phyloP scores from a whole-genome alignment of 2,329 filamentous ascomycete genomes.

The Xylaria sp. region DNA sequence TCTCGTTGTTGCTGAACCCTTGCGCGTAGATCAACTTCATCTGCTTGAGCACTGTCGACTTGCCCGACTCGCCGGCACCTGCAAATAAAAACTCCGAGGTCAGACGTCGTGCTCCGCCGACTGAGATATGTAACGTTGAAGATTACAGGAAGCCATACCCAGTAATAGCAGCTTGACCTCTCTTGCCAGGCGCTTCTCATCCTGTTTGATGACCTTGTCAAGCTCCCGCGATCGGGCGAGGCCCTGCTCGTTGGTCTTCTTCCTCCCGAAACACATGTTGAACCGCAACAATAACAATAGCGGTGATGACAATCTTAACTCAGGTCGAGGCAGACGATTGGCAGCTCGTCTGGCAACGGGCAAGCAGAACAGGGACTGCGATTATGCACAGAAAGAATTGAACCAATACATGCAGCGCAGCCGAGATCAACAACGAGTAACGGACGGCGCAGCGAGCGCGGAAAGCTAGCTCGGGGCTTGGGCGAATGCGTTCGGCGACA shows the following conservation, averaged over 20 bases:
- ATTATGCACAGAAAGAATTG: conserved; percentile 11
- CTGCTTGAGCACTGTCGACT: conserved; percentile 97
- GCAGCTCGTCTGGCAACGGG: conserved; percentile 12
- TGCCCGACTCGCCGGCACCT: conserved; percentile 95
- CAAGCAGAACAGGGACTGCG: conserved; percentile 2
- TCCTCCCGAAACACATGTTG: conserved; percentile 66
- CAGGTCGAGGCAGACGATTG: conserved; percentile 4
- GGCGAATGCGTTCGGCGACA: conserved; percentile 18
- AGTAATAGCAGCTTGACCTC: conserved; percentile 94
- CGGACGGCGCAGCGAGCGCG: conserved; percentile 9
- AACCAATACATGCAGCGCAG: background rate
- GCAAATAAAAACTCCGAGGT: conserved; percentile 27
- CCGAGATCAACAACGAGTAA: conserved; percentile 8
- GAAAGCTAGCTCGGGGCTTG: conserved; percentile 14
- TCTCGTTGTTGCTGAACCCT: conserved; percentile 87
- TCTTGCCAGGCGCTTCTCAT: conserved; percentile 83
- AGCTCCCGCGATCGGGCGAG: conserved; percentile 71
- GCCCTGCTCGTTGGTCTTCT: conserved; percentile 53
- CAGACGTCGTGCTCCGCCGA: conserved; percentile 26
- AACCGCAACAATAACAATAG: background rate
- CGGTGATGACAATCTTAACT: conserved; percentile 3
- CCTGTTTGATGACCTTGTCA: conserved; percentile 80
- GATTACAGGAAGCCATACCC: conserved; percentile 55
- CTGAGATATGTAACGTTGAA: conserved; percentile 22
- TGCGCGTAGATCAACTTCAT: conserved; percentile 97